Percentiles rank a stretch among this genome's conserved stretches.
Conservation (phyloP, 169 alveolate species). For the Plasmodium inui region DNA sequence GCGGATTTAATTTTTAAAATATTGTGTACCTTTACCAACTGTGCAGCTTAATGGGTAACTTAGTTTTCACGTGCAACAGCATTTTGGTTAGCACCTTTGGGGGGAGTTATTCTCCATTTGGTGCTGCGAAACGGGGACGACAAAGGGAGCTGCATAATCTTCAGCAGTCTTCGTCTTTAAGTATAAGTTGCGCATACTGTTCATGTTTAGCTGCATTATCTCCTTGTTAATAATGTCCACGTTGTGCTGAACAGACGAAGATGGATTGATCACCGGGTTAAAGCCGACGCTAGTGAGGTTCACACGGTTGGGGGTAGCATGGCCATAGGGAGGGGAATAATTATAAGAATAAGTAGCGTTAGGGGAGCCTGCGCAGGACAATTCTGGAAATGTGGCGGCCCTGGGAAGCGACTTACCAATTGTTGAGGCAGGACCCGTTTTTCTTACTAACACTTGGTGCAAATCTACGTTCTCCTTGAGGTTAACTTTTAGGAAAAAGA, state of each 20-base stretch:
- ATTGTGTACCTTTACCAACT: background rate
- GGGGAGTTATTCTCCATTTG: background rate
- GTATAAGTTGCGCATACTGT: slow-evolving; percentile 6
- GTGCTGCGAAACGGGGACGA: background rate
- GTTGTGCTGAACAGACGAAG: slow-evolving; percentile 17
- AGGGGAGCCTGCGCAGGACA: background rate
- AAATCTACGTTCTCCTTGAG: slow-evolving; percentile 19
- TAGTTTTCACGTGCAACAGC: background rate
- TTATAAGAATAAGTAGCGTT: background rate
- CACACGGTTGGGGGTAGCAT: background rate
- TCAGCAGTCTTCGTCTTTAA: slow-evolving; percentile 3
- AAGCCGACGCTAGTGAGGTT: background rate
- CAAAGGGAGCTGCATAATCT: background rate
- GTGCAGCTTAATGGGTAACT: background rate
- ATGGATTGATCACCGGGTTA: background rate
- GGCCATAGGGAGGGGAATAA: background rate
- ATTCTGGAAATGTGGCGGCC: background rate
- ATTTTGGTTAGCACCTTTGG: background rate
- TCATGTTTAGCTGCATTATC: slow-evolving; percentile 24
- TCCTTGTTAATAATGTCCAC: slow-evolving; percentile 19
- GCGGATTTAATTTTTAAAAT: background rate
- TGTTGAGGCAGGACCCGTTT: background rate
- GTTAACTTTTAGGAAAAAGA: slow-evolving; percentile 50
- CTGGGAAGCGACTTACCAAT: background rate
- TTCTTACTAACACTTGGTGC: background rate